Conservation (phyloP, 108 stramenopile genomes). For the Cyclotella distinguenda region DNA sequence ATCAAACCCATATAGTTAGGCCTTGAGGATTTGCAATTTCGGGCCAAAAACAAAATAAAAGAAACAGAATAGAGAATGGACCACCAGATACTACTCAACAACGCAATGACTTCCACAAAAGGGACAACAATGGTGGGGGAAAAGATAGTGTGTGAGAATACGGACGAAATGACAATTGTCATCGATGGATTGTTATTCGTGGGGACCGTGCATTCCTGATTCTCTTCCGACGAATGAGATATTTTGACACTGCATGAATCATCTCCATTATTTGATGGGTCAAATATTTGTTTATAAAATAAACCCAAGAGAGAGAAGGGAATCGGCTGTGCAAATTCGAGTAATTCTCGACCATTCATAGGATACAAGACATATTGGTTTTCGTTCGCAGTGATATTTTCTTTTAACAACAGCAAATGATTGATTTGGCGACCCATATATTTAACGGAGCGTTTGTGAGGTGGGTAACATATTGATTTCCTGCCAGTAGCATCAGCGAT, state of each 20-base stretch:
- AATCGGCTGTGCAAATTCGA: conserved; percentile 8
- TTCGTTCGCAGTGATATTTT: conserved; percentile 12
- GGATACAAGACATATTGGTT: neutral
- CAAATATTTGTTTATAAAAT: neutral
- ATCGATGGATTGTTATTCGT: neutral
- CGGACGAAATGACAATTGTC: conserved; percentile 7
- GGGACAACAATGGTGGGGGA: conserved; percentile 28
- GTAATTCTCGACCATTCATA: conserved; percentile 23
- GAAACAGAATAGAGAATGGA: conserved; percentile 21
- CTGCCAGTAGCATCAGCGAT: conserved; percentile 23
- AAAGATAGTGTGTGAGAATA: conserved; percentile 29
- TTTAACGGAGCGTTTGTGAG: conserved; percentile 23
- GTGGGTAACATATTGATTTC: conserved; percentile 28
- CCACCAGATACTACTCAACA: conserved; percentile 36
- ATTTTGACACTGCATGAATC: neutral
- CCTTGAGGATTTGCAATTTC: conserved; percentile 2
- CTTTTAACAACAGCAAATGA: conserved; percentile 10
- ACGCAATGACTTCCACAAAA: conserved; percentile 17
- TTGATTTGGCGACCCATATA: conserved; percentile 26
- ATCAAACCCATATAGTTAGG: no score
- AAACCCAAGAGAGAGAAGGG: conserved; percentile 10
- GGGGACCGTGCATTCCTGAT: conserved; percentile 1
- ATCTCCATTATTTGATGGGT: neutral
- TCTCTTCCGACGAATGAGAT: neutral
- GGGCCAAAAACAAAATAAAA: conserved; percentile 18